Evolutionary conservation across 495 filamentous ascomycete genomes (phyloP).

Genomic region (Annulohypoxylon maeteangense): DNA sequence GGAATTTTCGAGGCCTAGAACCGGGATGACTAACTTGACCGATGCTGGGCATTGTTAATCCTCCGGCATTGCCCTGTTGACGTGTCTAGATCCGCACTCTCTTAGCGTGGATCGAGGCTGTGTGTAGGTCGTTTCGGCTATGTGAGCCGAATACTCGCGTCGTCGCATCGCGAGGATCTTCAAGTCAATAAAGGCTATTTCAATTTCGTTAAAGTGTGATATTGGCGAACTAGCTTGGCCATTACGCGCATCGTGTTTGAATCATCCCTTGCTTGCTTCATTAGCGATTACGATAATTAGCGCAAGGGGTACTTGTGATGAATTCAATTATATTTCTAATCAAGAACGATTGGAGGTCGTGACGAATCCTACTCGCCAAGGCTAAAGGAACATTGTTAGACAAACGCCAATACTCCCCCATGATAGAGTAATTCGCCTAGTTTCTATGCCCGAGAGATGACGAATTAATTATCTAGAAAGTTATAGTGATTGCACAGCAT

Average conservation of each 20-base stretch:
- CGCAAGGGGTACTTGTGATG: background rate
- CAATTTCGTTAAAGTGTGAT: background rate
- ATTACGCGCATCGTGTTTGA: background rate
- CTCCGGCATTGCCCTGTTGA: conserved; percentile 10
- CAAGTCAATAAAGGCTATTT: background rate
- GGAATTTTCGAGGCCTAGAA: background rate
- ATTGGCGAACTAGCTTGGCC: background rate
- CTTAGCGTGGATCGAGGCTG: background rate
- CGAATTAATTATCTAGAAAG: background rate
- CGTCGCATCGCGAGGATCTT: background rate
- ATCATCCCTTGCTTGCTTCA: background rate
- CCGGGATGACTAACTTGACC: background rate
- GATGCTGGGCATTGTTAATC: background rate
- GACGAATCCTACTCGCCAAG: conserved; percentile 15
- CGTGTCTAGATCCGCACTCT: conserved; percentile 9
- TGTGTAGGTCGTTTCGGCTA: background rate
- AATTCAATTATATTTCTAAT: background rate
- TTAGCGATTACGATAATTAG: background rate
- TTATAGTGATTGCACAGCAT: background rate
- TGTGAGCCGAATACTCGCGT: background rate
- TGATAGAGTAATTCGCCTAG: background rate
- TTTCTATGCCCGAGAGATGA: background rate
- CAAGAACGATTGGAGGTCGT: background rate
- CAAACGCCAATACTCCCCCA: background rate
- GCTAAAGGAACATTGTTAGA: background rate